Evolutionary conservation across 257 asterid species (phyloP).

Genomic region (Primulina huaijiensis): DNA sequence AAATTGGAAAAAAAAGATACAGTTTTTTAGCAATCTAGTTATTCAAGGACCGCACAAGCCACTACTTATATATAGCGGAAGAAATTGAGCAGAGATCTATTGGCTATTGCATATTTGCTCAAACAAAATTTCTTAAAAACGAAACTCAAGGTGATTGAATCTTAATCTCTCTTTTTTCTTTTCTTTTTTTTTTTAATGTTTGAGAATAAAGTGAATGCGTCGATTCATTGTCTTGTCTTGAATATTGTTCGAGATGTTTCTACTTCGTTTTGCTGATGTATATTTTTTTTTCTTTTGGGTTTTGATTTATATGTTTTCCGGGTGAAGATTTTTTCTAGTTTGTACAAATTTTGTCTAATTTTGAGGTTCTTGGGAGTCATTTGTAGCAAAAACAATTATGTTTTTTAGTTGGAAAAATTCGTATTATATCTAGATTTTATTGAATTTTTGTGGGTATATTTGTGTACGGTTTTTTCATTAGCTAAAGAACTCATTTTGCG

Average conservation of each 20-base stretch:
- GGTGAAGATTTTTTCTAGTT: neutral
- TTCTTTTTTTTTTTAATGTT: too few relatives aligned
- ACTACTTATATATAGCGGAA: neutral
- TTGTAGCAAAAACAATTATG: neutral
- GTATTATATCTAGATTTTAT: neutral
- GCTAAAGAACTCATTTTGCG: neutral
- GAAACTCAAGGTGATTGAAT: neutral
- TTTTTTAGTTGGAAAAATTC: neutral
- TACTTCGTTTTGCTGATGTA: neutral
- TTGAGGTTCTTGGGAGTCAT: neutral
- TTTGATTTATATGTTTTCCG: neutral
- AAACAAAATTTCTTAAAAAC: neutral
- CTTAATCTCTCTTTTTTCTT: neutral
- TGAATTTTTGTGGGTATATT: neutral
- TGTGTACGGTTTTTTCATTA: neutral
- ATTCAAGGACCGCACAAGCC: neutral
- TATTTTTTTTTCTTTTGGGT: neutral
- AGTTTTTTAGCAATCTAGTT: neutral
- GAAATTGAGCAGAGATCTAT: neutral
- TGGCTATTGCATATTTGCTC: neutral
- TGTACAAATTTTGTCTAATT: neutral
- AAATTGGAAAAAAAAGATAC: neutral
- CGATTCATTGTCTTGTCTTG: neutral
- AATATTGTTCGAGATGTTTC: neutral
- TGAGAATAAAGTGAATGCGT: neutral